phyloP scores from a whole-genome alignment of 208 protist species.

The Phytomonas sp. region DNA sequence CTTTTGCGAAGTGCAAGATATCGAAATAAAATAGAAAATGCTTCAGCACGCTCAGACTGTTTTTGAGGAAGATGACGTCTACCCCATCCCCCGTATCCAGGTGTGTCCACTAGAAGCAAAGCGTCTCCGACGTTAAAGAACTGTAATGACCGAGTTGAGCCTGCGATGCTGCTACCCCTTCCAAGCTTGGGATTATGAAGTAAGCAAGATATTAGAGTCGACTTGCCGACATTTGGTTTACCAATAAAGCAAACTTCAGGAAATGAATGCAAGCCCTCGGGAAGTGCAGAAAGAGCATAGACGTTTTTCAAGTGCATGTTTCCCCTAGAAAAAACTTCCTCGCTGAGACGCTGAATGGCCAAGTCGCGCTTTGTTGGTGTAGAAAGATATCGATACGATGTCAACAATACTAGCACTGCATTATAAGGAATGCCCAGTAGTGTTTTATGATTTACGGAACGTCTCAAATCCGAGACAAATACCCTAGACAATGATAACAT shows the following conservation, averaged over 20 bases:
- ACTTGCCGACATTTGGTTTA: constrained; percentile 84
- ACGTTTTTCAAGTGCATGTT: constrained; percentile 84
- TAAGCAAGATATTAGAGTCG: constrained; percentile 71
- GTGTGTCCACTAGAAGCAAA: constrained; percentile 79
- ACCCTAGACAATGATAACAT: not conserved
- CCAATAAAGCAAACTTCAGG: constrained; percentile 89
- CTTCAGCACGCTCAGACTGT: constrained; percentile 40
- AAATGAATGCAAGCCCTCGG: constrained; percentile 83
- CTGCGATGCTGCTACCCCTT: constrained; percentile 28
- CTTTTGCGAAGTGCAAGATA: constrained; percentile 75
- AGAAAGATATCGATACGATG: not conserved
- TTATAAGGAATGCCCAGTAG: not conserved
- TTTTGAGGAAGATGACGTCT: constrained; percentile 31
- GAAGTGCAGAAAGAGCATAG: constrained; percentile 56
- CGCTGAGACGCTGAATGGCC: constrained; percentile 38
- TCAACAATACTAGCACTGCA: not conserved
- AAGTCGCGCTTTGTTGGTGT: constrained; percentile 17
- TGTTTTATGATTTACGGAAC: not conserved
- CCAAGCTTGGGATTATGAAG: constrained; percentile 71
- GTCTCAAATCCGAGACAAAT: not conserved
- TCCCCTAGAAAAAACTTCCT: constrained; percentile 75
- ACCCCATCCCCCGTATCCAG: constrained; percentile 82
- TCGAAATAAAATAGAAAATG: constrained; percentile 76
- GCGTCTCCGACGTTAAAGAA: constrained; percentile 89
- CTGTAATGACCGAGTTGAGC: constrained; percentile 70